Conservation (phyloP, 139 green algal species). For the Chlorella sorokiniana region DNA sequence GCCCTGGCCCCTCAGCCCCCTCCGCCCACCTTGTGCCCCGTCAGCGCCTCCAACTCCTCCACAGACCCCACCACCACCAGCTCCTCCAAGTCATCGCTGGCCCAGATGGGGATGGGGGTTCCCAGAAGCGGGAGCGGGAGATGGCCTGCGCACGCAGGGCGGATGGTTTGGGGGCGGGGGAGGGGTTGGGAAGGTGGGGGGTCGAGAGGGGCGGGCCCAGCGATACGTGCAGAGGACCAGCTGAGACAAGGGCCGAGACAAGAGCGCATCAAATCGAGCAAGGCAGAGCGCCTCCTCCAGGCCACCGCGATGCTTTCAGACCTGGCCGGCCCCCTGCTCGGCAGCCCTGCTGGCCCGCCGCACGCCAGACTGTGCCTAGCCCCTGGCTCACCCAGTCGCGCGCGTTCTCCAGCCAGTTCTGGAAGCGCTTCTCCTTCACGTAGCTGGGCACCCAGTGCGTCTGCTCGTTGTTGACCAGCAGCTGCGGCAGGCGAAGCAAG, state of each 20-base stretch:
- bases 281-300: no score
- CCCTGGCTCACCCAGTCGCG: constrained; percentile 83
- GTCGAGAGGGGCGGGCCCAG: not conserved
- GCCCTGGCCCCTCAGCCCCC: not conserved
- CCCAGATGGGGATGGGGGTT: constrained; percentile 98
- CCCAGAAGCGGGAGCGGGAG: constrained; percentile 92
- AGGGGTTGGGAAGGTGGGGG: not conserved
- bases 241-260: no score
- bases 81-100: constrained; percentile 85
- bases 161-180: not conserved
- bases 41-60: constrained; percentile 87
- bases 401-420: constrained; percentile 98
- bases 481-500: constrained; percentile 23
- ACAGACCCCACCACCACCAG: constrained; percentile 86
- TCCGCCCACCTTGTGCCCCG: constrained; percentile 74
- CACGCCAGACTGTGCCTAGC: not conserved
- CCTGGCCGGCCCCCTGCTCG: no score
- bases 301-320: no score
- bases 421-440: constrained; percentile 98
- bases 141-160: constrained; percentile 46
- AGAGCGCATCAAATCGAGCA: no score
- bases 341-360: not conserved
- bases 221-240: no score
- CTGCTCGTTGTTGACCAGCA: constrained; percentile 89
- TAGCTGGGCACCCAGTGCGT: constrained; percentile 96